A percentile compares a stretch with the other conserved stretches of the same genome.
Conservation (phyloP, 345 rosid species). For the Clarkia xantiana region DNA sequence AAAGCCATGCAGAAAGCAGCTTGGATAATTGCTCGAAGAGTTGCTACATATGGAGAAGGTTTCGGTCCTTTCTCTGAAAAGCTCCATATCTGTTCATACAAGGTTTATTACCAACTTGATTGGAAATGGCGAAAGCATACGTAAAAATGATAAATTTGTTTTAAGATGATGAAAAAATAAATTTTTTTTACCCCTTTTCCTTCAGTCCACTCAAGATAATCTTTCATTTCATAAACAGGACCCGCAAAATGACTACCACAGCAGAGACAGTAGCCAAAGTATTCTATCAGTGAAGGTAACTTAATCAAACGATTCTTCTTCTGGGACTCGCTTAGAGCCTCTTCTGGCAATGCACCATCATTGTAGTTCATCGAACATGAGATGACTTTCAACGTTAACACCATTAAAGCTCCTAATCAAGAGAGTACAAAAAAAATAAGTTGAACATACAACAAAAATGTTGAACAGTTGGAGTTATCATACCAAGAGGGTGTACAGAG, state of each 20-base stretch:
- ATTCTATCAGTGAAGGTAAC: constrained; percentile 73
- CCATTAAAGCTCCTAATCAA: constrained; percentile 82
- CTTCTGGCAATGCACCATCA: constrained; percentile 71
- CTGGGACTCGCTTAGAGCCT: constrained; percentile 64
- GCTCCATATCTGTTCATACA: constrained; percentile 51
- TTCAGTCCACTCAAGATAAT: constrained; percentile 88
- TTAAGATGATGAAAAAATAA: constrained; percentile 6
- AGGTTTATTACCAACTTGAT: neutral
- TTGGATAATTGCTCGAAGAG: constrained; percentile 58
- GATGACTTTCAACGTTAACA: constrained; percentile 77
- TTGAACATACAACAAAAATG: no score
- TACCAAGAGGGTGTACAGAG: no score
- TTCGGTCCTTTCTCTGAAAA: constrained; percentile 26
- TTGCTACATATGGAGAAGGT: constrained; percentile 52
- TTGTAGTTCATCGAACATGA: constrained; percentile 83
- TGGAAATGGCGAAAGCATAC: no score
- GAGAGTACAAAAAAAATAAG: neutral
- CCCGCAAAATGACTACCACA: constrained; percentile 99
- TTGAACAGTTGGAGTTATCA: no score
- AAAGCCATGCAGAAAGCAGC: constrained; percentile 74
- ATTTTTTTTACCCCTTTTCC: constrained; percentile 77
- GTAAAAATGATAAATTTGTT: no score
- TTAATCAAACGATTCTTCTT: constrained; percentile 56
- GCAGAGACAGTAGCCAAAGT: constrained; percentile 79
- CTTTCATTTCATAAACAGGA: constrained; percentile 91